Conservation (phyloP, 495 filamentous ascomycete species). For the Umbilicaria muhlenbergii region DNA sequence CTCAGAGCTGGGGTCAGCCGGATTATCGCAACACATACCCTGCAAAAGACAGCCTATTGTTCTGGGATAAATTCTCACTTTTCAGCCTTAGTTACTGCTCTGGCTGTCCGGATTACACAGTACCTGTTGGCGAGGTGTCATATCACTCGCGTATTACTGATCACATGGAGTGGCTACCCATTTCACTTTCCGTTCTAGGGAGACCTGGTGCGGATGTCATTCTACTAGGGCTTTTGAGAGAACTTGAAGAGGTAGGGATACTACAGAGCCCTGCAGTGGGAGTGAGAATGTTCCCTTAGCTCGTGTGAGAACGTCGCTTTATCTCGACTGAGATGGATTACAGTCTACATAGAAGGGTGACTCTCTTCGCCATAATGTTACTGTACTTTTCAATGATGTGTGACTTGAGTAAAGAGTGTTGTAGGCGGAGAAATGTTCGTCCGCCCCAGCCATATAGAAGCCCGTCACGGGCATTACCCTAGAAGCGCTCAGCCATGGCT, state of each 20-base stretch:
- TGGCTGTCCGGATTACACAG: constrained; percentile 11
- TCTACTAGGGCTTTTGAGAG: constrained; percentile 1
- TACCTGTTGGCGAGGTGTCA: constrained; percentile 19
- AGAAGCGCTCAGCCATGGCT: too few species aligned
- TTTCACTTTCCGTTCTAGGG: constrained; percentile 9
- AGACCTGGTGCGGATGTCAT: constrained; percentile 1
- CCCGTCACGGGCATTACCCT: too few species aligned
- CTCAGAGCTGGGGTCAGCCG: constrained; percentile 10
- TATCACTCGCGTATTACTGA: constrained; percentile 22
- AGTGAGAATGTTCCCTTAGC: too few species aligned
- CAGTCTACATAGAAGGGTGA: too few species aligned
- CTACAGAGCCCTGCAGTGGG: background rate
- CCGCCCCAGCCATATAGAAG: too few species aligned
- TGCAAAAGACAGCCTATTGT: constrained; percentile 2
- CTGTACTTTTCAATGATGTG: too few species aligned
- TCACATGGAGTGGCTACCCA: constrained; percentile 25
- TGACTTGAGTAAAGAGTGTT: too few species aligned
- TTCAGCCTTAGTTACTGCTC: constrained; percentile 13
- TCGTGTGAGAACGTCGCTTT: too few species aligned
- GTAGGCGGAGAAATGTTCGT: too few species aligned
- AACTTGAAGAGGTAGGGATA: constrained; percentile 1
- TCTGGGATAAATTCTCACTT: constrained; percentile 8
- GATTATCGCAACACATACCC: constrained; percentile 7
- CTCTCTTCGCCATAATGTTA: too few species aligned
- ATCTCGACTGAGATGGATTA: too few species aligned